phyloP scores from a whole-genome alignment of 345 rosid species.

The Aquilaria sinensis region DNA sequence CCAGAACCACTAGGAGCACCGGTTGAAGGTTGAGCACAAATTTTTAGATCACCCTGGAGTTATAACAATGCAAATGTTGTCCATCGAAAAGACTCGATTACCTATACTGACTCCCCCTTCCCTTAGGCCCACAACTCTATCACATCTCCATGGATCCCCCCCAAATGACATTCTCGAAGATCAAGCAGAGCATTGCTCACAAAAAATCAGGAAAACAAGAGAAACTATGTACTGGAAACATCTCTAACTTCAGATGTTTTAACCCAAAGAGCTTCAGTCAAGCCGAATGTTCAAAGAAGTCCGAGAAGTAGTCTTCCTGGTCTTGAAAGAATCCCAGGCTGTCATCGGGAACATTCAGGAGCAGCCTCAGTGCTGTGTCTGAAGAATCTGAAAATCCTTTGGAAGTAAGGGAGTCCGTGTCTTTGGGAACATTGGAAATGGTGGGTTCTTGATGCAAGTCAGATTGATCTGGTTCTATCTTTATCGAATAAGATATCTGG shows the following conservation, averaged over 20 bases:
- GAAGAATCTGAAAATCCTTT: slow-evolving; percentile 24
- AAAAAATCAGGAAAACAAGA: neutral
- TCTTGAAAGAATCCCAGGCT: slow-evolving; percentile 21
- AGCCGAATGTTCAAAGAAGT: slow-evolving; percentile 15
- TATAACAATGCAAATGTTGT: neutral
- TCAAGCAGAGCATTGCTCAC: neutral
- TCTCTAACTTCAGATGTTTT: neutral
- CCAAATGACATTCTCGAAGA: neutral
- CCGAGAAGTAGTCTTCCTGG: slow-evolving; percentile 6
- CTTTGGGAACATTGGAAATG: neutral
- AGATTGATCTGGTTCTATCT: slow-evolving; percentile 11
- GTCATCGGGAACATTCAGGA: slow-evolving; percentile 19
- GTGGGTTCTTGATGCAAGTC: slow-evolving; percentile 3
- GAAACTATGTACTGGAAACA: neutral
- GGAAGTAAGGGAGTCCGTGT: slow-evolving; percentile 19
- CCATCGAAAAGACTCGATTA: too few species aligned
- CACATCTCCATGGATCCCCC: neutral
- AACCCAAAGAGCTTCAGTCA: slow-evolving; percentile 2
- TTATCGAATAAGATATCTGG: slow-evolving; percentile 4
- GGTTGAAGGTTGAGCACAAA: neutral
- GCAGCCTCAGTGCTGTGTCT: slow-evolving; percentile 20
- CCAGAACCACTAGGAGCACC: neutral
- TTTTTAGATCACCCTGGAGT: neutral
- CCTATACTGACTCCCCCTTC: too few species aligned
- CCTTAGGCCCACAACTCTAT: neutral